Evolutionary conservation across 1,139 yeast genomes (phyloP).

Genomic region (Suhomyces panamericanus): DNA sequence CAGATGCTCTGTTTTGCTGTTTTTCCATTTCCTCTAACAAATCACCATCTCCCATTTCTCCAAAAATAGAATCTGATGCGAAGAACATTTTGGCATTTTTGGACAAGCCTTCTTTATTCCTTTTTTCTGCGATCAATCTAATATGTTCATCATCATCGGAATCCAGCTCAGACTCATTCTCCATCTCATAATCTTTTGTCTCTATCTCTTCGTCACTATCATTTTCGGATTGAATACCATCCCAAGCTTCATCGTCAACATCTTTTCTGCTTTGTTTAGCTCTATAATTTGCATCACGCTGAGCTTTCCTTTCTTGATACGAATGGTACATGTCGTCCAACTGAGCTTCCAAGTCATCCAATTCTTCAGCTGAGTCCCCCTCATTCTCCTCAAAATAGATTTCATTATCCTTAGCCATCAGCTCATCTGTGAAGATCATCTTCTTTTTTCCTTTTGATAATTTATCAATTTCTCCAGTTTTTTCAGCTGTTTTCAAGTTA

Average conservation of each 20-base stretch:
- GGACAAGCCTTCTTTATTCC: constrained; percentile 56
- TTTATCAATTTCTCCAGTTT: constrained; percentile 75
- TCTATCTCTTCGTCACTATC: constrained; percentile 42
- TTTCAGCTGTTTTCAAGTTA: constrained; percentile 78
- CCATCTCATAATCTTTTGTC: constrained; percentile 48
- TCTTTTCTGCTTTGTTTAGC: constrained; percentile 85
- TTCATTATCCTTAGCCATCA: constrained; percentile 55
- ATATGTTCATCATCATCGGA: constrained; percentile 79
- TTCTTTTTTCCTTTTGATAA: constrained; percentile 80
- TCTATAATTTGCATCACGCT: constrained; percentile 73
- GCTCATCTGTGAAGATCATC: constrained; percentile 65
- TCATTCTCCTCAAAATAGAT: constrained; percentile 47
- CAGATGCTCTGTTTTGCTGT: not conserved
- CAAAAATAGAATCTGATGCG: constrained; percentile 72
- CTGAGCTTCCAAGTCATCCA: constrained; percentile 76
- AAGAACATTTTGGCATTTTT: constrained; percentile 74
- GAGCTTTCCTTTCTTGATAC: constrained; percentile 73
- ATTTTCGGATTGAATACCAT: constrained; percentile 60
- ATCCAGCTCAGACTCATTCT: constrained; percentile 46
- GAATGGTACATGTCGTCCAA: constrained; percentile 78
- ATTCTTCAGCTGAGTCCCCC: constrained; percentile 55
- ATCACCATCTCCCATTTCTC: constrained; percentile 54
- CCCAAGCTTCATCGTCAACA: constrained; percentile 82
- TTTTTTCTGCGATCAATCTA: constrained; percentile 56
- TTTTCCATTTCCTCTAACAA: constrained; percentile 31